Conservation (phyloP, 768 basidiomycete species). For the Nidula microcarpa region DNA sequence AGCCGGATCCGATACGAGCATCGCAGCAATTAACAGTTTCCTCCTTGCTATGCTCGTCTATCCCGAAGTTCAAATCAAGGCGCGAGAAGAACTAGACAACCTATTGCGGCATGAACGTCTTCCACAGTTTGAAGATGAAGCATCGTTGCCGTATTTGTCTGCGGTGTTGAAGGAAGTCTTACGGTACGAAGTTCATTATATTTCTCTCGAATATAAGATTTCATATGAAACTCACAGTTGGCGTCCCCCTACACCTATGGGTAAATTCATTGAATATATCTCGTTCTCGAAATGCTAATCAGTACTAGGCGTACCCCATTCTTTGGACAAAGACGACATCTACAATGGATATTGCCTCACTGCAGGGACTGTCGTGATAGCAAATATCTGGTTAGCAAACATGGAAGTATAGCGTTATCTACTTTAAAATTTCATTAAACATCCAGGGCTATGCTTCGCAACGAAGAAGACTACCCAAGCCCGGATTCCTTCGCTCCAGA, state of each 20-base stretch:
- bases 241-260: slow-evolving; percentile 24
- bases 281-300: not conserved
- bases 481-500: slow-evolving; percentile 12
- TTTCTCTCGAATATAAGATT: not conserved
- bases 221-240: slow-evolving; percentile 14
- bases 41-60: slow-evolving; percentile 34
- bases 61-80: slow-evolving; percentile 32
- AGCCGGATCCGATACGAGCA: slow-evolving; percentile 23
- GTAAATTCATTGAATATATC: slow-evolving; percentile 7
- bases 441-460: slow-evolving; percentile 14
- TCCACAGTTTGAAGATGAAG: slow-evolving; percentile 32
- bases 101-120: slow-evolving; percentile 29
- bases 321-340: slow-evolving; percentile 33
- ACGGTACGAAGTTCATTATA: slow-evolving; percentile 8
- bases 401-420: not conserved
- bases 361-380: slow-evolving; percentile 32
- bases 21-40: slow-evolving; percentile 23
- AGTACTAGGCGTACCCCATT: slow-evolving; percentile 25
- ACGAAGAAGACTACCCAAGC: not conserved
- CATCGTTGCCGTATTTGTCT: slow-evolving; percentile 31
- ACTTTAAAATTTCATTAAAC: not conserved
- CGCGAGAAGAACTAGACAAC: slow-evolving; percentile 34
- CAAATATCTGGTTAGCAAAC: slow-evolving; percentile 26
- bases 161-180: slow-evolving; percentile 33
- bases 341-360: slow-evolving; percentile 45